Evolutionary conservation across 108 stramenopile species (phyloP).

Genomic region (Conticribra guillardii): DNA sequence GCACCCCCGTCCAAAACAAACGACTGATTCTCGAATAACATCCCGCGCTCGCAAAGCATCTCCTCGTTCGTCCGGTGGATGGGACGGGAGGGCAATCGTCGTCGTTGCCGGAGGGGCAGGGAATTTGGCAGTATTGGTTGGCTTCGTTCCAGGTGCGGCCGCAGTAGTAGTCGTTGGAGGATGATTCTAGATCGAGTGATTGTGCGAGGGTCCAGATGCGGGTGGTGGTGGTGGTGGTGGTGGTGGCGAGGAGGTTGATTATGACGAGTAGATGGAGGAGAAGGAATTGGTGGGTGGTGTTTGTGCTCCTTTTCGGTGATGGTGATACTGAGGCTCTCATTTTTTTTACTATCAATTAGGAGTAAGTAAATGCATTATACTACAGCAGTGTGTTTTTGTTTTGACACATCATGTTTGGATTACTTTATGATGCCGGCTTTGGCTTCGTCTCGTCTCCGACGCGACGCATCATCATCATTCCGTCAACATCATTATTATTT

Average conservation of each 20-base stretch:
- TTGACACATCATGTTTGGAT: too few relatives aligned
- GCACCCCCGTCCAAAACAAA: conserved; percentile 6
- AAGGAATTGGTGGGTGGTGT: too few relatives aligned
- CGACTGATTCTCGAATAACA: conserved; percentile 6
- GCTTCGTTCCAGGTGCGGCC: conserved; percentile 37
- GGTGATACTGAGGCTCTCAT: too few relatives aligned
- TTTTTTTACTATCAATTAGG: too few relatives aligned
- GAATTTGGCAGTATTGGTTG: conserved; percentile 6
- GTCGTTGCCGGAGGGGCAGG: conserved; percentile 21
- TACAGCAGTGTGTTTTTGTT: too few relatives aligned
- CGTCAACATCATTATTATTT: too few relatives aligned
- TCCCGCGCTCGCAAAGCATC: conserved; percentile 25
- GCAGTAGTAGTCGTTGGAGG: conserved; percentile 28
- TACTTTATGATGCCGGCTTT: too few relatives aligned
- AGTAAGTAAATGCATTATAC: too few relatives aligned
- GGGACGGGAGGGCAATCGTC: conserved; percentile 3
- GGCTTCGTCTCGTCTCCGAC: too few relatives aligned
- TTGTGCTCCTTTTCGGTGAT: too few relatives aligned
- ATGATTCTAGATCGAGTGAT: too few relatives aligned
- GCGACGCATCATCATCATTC: too few relatives aligned
- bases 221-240: background rate
- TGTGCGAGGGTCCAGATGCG: conserved; percentile 12
- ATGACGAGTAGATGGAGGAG: conserved; percentile 6
- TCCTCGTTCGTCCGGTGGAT: conserved; percentile 4
- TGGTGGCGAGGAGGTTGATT: background rate